Evolutionary conservation across 2,329 filamentous ascomycete genomes (phyloP).

Genomic region (Seiridium cupressi): DNA sequence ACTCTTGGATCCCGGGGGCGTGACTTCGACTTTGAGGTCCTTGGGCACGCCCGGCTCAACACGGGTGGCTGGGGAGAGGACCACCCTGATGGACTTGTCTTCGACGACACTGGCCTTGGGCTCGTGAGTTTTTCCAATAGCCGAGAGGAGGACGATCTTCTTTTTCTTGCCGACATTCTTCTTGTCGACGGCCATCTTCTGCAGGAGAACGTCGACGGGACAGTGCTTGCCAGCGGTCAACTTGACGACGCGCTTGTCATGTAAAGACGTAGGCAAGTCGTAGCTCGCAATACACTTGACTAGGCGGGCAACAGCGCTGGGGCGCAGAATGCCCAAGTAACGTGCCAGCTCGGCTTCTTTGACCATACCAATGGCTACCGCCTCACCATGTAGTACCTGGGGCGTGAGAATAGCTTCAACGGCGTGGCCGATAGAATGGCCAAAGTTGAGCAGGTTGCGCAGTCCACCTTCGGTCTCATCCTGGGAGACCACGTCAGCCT

Average conservation of each 20-base stretch:
- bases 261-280: conserved; percentile 79
- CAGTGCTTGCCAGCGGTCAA: conserved; percentile 85
- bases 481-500: conserved; percentile 89
- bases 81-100: conserved; percentile 77
- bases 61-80: conserved; percentile 75
- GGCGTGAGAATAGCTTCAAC: conserved; percentile 94
- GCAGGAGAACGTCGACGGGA: conserved; percentile 78
- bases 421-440: conserved; percentile 96
- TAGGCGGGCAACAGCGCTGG: conserved; percentile 83
- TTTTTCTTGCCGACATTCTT: conserved; percentile 96
- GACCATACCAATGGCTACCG: conserved; percentile 96
- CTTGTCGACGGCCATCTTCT: conserved; percentile 98
- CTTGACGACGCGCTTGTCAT: conserved; percentile 79
- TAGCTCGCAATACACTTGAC: conserved; percentile 95
- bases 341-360: conserved; percentile 94
- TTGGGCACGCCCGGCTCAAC: conserved; percentile 71
- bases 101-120: conserved; percentile 85
- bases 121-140: conserved; percentile 86
- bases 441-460: conserved; percentile 94
- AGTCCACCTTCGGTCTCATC: conserved; percentile 94
- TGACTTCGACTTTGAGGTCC: conserved; percentile 69
- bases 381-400: conserved; percentile 92
- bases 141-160: conserved; percentile 89
- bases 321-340: conserved; percentile 80
- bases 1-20: conserved; percentile 93